Base-by-base conservation (phyloP, 345 rosid genomes). In the Carallia pectinifolia region DNA sequence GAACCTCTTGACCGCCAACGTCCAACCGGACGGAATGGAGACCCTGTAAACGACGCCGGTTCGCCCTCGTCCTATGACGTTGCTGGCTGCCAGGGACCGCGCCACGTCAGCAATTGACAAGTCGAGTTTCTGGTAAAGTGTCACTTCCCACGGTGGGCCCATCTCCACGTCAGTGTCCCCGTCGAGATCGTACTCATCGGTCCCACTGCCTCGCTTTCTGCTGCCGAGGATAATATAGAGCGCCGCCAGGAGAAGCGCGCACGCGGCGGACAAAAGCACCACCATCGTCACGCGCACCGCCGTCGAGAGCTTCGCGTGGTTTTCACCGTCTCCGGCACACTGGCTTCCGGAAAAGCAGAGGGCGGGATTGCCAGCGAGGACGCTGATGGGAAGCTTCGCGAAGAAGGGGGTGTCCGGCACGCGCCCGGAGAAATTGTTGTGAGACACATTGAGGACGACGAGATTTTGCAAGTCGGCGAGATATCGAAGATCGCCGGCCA, bases 131-230 rank as follows among this genome's bases (percentile, higher is more conserved):
- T 89, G 97, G 78, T 88, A 93, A 1, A 90, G 76, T 13, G 92
- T 89, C 38, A 93, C 77, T 61, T 91, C 92, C 98, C 98, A 93
- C 0, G 94, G 91, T 65, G 91, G 88, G 33, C 88, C 88, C 83
- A 82, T 58, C 67, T 87, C 94, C 65, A 80, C 56, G 72, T 85
- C 91, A 39, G 54, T 64, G 38, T 74, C 72, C 6, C 77, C 74
- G 23, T 84, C 85, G 5, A 64, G 44, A 30, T 84, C 86, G 19
- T 72, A 18, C 31, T 47, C 79, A 12, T 64, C 82, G 76, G 75
- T 17, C 78, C 83, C 81, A 19, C 58, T 60, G 62, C 72, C 80
- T 31, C 80, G 75, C 72, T 66, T 76, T 77, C 17, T 78, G 62
- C 89, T 73, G 9, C 74, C 81, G 27, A 89, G 60, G 70, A 81